A percentile compares a stretch with the other conserved stretches of the same genome.
phyloP scores from a whole-genome alignment of 2,329 filamentous ascomycete genomes.

The Calonectria fujianensis region DNA sequence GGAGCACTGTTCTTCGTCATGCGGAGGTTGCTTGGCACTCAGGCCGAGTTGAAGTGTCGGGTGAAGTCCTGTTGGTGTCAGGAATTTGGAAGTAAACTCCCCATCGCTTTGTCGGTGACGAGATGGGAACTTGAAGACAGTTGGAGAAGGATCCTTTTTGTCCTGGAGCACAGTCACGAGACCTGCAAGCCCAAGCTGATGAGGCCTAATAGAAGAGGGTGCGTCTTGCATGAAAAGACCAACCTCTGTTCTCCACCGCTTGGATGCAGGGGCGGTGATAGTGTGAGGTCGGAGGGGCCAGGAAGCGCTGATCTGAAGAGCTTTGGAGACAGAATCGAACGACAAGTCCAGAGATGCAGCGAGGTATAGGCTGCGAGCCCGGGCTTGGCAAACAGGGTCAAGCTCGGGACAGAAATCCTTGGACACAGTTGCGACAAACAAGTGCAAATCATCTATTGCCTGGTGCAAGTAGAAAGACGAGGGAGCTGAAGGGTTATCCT shows the following conservation, averaged over 20 bases:
- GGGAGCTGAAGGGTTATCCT: conserved; percentile 60
- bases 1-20: conserved; percentile 77
- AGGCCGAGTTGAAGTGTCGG: conserved; percentile 84
- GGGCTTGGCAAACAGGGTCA: conserved; percentile 69
- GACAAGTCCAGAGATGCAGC: conserved; percentile 85
- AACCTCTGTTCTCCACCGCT: conserved; percentile 81
- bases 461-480: conserved; percentile 82
- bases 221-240: conserved; percentile 83
- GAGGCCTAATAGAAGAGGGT: conserved; percentile 75
- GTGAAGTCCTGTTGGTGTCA: conserved; percentile 86
- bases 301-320: conserved; percentile 78
- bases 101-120: conserved; percentile 79
- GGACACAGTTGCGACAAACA: conserved; percentile 72
- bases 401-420: conserved; percentile 69
- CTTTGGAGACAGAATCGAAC: conserved; percentile 80
- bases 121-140: conserved; percentile 88
- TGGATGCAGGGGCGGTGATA: conserved; percentile 63
- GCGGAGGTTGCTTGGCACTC: conserved; percentile 69
- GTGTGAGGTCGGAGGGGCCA: conserved; percentile 72
- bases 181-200: conserved; percentile 87
- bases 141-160: conserved; percentile 81
- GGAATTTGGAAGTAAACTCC: conserved; percentile 78
- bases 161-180: conserved; percentile 87
- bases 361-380: conserved; percentile 65
- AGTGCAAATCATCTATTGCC: conserved; percentile 73